These are phyloP conservation scores for Ceratocystis diversiconidia DNA, from an alignment of 2,329 filamentous ascomycete genomes.

Conservation along the genomic window DNA sequence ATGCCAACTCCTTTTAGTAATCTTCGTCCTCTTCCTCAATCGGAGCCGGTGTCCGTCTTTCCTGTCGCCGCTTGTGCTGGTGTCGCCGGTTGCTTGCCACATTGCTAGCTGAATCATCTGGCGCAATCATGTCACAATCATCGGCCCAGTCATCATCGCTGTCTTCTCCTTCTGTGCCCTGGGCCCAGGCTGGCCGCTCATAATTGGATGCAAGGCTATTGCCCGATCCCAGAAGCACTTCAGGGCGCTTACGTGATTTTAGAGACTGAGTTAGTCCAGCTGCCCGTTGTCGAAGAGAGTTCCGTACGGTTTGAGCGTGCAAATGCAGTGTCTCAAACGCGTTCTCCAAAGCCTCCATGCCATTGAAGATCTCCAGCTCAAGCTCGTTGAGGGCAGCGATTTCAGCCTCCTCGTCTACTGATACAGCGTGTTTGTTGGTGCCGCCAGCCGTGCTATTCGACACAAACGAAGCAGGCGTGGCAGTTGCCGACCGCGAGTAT, in stretches of 20 bases:
- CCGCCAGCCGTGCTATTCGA: conserved; percentile 37
- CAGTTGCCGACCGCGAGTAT: conserved; percentile 42
- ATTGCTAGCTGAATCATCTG: conserved; percentile 70
- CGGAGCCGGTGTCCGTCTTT: conserved; percentile 56
- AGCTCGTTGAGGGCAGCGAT: conserved; percentile 81
- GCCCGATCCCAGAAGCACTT: conserved; percentile 38
- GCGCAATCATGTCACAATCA: conserved; percentile 46
- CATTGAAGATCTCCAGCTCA: conserved; percentile 80
- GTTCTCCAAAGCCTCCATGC: conserved; percentile 90
- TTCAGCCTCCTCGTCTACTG: conserved; percentile 86
- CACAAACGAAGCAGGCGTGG: conserved; percentile 46
- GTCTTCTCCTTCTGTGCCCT: conserved; percentile 29
- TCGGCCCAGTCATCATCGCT: conserved; percentile 45
- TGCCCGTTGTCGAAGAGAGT: conserved; percentile 63
- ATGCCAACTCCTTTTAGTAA: conserved; percentile 8
- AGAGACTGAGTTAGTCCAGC: conserved; percentile 57
- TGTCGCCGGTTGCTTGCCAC: conserved; percentile 57
- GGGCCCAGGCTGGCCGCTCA: conserved; percentile 33
- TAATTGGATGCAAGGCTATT: conserved; percentile 33
- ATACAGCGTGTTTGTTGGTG: conserved; percentile 47
- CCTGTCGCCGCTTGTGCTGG: conserved; percentile 51
- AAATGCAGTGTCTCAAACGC: conserved; percentile 85
- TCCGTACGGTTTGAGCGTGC: conserved; percentile 67
- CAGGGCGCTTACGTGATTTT: conserved; percentile 44
- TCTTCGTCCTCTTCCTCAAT: conserved; percentile 64